Base-by-base conservation (phyloP, 768 basidiomycete species). In the Ramaria sp. region DNA sequence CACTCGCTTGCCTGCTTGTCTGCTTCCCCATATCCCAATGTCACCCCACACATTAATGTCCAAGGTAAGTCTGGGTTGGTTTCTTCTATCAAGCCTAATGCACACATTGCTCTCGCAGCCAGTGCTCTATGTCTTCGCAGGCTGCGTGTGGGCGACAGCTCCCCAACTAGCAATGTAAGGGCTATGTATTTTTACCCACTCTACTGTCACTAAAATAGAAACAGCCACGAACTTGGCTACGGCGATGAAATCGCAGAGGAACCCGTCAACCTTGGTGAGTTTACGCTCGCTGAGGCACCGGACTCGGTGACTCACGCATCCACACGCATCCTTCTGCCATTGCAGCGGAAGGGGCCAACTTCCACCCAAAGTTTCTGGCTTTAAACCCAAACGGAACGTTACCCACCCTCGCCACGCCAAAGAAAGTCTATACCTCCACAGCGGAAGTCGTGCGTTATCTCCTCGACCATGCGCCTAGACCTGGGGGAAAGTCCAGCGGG, bases 371-470 rank as follows among this genome's bases (percentile, higher is more conserved):
- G 7, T 78, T 78, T 63, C 52, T 78, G 44, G 63, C 67, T 51
- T 61, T 74, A 71, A 78, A 77, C 61, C 70, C 72, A 24, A 62
- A 65, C 24, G 73, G 62, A 1, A 76, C 74, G 15, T 59, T 78
- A 18, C 75, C 75, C 38, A 72, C 72, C 3, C 65, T 78, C 22
- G 62, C 61, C 42, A 63, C 62, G 12, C 62, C 63, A 6, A 69
- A 65, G 49, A 69, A 69, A 25, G 52, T 61, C 43, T 73, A 70
- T 62, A 70, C 66, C 54, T 70, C 63, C 60, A 75, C 74, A 24
- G 61, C 61, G 10, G 69, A 70, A 2, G 77, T 77, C 42, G 65
- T 70, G 10, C 60, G 64, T 32, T 71, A 72, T 59, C 67, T 79
- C 41, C 63, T 72, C 37, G 59, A 66, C 48, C 65, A 73, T 53